Percentiles rank a stretch among this genome's conserved stretches.
Evolutionary conservation across 345 rosid genomes (phyloP).

Genomic region (Theobroma cacao): DNA sequence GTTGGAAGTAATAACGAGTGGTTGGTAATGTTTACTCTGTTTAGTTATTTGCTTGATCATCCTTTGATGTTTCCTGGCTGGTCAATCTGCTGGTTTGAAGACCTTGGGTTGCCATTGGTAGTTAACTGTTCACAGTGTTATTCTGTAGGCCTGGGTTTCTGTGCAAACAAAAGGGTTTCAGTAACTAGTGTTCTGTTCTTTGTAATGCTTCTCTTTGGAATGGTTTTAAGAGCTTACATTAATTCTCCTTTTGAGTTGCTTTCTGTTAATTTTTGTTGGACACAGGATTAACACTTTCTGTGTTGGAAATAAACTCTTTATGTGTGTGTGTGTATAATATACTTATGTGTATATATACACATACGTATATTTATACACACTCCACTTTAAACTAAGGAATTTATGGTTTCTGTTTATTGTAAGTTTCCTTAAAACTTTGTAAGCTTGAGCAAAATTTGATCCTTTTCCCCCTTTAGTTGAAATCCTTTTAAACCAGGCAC

Average conservation of each 20-base stretch:
- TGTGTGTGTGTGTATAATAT: too few relatives aligned
- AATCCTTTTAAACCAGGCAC: background rate
- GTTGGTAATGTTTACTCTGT: background rate
- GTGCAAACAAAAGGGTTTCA: background rate
- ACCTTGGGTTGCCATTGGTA: conserved; percentile 12
- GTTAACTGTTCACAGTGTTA: background rate
- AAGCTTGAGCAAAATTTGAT: background rate
- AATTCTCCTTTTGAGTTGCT: background rate
- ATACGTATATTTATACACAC: background rate
- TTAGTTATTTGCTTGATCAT: background rate
- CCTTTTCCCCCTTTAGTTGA: background rate
- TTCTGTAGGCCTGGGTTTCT: background rate
- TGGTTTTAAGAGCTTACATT: background rate
- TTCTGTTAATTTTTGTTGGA: background rate
- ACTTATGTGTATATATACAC: too few relatives aligned
- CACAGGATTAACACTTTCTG: background rate
- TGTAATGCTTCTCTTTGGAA: background rate
- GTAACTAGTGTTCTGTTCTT: background rate
- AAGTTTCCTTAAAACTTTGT: background rate
- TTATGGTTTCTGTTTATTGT: background rate
- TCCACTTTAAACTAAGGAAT: background rate
- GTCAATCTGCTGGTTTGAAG: background rate
- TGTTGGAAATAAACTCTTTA: background rate
- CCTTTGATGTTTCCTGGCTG: background rate
- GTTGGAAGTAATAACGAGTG: background rate